Evolutionary conservation across 345 rosid species (phyloP), one percentile per base, ranked within the genome.

Genomic region (Conringia planisiliqua): DNA sequence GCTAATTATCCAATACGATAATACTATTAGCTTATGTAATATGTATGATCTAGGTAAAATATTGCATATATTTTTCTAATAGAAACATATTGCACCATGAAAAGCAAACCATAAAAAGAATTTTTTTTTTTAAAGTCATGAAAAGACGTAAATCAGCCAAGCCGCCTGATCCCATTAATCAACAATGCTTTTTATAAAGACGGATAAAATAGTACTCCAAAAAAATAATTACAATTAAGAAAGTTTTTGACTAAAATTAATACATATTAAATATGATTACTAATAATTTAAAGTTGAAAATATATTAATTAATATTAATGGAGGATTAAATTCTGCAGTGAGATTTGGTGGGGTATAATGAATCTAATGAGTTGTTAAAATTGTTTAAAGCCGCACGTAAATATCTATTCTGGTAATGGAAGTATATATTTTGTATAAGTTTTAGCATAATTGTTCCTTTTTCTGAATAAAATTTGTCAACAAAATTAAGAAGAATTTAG

Each of bases 151-250:
- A n/a, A 16, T 27, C 14, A 70, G 56, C 44, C 64, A 29, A 69
- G 73, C 74, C 64, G 72, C 73, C 35, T 33, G 74, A 67, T 59
- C 67, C 58, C 66, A 59, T 71, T 71, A 44, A 58, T 58, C 35
- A 44, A 47, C 47, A 58, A 42, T 20, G 64, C n/a, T 12, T 55
- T 39, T 14, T 33, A 43, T 57, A 43, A 57, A 30, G 43, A 43
- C 32, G 6, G 32, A 17, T 5, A 52, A 40, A 70, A 57, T 57
- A 70, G 33, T 68, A 56, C 30, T 56, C 6, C 2, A n/a, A 29
- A 29, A 27, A 1, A 1, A 1, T 7, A 27, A 17, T 5, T 32
- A n/a, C 8, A n/a, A 9, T 3, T 43, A n/a, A 17, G 3, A 16
- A 24, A 3, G 7, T 1, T 24, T 39, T 17, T 69, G 7, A 51